A percentile compares a stretch with the other conserved stretches of the same genome.
Evolutionary conservation across 768 basidiomycete genomes (phyloP).

Genomic region (Termitomyces sp.): DNA sequence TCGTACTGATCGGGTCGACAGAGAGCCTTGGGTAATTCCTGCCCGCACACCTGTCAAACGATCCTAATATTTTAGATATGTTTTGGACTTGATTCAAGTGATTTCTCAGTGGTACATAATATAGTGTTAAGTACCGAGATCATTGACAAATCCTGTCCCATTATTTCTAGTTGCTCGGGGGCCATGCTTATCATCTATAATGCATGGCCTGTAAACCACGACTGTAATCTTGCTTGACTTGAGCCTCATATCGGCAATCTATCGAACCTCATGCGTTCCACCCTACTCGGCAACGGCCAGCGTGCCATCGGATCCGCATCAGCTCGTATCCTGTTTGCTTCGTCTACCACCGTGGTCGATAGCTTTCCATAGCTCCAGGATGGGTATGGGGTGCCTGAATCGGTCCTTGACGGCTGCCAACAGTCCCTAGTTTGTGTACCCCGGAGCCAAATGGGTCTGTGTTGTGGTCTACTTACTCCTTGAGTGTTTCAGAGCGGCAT

Average conservation of each 20-base stretch:
- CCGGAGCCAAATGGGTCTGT: background rate
- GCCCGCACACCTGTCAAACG: constrained; percentile 15
- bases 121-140: no score
- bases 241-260: constrained; percentile 32
- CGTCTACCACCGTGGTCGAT: constrained; percentile 28
- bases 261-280: constrained; percentile 25
- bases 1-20: constrained; percentile 32
- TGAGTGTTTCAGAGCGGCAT: constrained; percentile 15
- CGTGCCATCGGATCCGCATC: constrained; percentile 11
- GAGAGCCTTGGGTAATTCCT: constrained; percentile 31
- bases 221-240: constrained; percentile 32
- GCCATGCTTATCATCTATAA: constrained; percentile 26
- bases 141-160: no score
- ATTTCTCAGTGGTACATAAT: constrained; percentile 19
- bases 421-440: constrained; percentile 15
- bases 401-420: constrained; percentile 19
- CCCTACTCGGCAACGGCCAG: constrained; percentile 16
- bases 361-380: constrained; percentile 23
- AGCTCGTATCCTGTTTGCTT: constrained; percentile 30
- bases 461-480: no score
- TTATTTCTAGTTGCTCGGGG: constrained; percentile 15
- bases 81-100: constrained; percentile 20
- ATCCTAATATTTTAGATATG: constrained; percentile 15
- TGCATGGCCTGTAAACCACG: constrained; percentile 43
- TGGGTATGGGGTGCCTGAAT: constrained; percentile 26